Base-by-base conservation (phyloP, 2,329 filamentous ascomycete species). In the Sclerotinia nivalis region DNA sequence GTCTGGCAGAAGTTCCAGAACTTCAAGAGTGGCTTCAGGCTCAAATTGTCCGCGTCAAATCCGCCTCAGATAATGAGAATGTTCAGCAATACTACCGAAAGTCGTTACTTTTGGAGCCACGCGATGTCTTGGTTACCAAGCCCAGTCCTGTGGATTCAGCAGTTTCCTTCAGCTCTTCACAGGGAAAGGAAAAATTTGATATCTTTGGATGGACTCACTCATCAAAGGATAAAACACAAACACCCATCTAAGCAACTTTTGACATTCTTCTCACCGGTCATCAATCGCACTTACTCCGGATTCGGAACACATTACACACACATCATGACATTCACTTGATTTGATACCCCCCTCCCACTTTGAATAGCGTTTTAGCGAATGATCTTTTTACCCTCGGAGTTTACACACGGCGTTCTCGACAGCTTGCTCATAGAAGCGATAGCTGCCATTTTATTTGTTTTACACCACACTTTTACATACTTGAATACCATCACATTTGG, bases 1-100 rank as follows among this genome's bases (percentile, higher is more conserved):
- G 91, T 9, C 86, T 99, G 25, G 86, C 87, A 1, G 91, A 96
- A 77, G 84, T 98, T 5, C 88, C 92, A 0, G 95, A 98, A 76
- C 86, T 99, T 79, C 95, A 98, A 79, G 90, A 95, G 34, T 99
- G 95, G 95, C 88, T 99, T 79, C 88, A 94, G 72, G 86, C 88
- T 31, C 92, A 97, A 79, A 89, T 97, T 65, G 92, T 97, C 59
- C 91, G 91, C 18, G 70, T 85, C 82, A 78, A 77, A 72, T 77
- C 76, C 10, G 76, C 74, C 25, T 85, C 83, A 28, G 87, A 88
- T 67, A 85, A 89, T 69, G 85, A 86, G 71, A 88, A 87, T 75
- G 85, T 89, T 20, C 87, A 89, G 73, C 86, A 84, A 72, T 89
- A 90, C 73, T 91, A 91, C 76, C 85, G 89, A 54, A 88, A 89